These are phyloP conservation scores for Ceratocystiopsis sp. DNA, from an alignment of 2,329 filamentous ascomycete genomes.

Conservation along the genomic window DNA sequence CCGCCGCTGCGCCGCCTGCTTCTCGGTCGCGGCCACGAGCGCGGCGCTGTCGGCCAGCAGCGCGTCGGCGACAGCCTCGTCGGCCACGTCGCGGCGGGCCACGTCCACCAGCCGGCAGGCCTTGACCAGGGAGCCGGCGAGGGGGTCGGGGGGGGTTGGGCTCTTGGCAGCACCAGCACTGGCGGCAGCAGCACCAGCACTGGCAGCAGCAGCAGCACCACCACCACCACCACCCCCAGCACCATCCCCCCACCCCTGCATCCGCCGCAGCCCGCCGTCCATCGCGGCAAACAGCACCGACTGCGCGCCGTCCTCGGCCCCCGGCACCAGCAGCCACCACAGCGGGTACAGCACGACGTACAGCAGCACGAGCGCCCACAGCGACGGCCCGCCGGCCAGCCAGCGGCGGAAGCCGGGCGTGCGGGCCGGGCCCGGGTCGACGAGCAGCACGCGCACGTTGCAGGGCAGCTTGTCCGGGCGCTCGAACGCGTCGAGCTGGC, in stretches of 20 bases:
- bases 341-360: constrained; percentile 67
- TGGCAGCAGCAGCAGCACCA: constrained; percentile 57
- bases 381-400: constrained; percentile 70
- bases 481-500: constrained; percentile 71
- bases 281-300: constrained; percentile 73
- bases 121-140: constrained; percentile 48
- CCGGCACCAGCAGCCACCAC: constrained; percentile 81
- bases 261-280: constrained; percentile 51
- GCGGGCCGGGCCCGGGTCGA: constrained; percentile 70
- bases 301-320: constrained; percentile 66
- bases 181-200: constrained; percentile 16
- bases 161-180: no score
- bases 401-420: constrained; percentile 80
- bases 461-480: constrained; percentile 68
- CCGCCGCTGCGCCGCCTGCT: constrained; percentile 48
- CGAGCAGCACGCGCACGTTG: constrained; percentile 69
- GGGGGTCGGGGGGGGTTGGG: not conserved
- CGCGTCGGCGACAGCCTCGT: constrained; percentile 65
- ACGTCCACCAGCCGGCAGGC: constrained; percentile 69
- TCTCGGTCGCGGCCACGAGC: constrained; percentile 68
- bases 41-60: constrained; percentile 82
- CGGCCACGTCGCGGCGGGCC: constrained; percentile 54
- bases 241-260: no score
- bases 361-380: constrained; percentile 56
- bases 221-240: constrained; percentile 65